phyloP scores from a whole-genome alignment of 2,329 filamentous ascomycete genomes.

The Aulographum hederae region DNA sequence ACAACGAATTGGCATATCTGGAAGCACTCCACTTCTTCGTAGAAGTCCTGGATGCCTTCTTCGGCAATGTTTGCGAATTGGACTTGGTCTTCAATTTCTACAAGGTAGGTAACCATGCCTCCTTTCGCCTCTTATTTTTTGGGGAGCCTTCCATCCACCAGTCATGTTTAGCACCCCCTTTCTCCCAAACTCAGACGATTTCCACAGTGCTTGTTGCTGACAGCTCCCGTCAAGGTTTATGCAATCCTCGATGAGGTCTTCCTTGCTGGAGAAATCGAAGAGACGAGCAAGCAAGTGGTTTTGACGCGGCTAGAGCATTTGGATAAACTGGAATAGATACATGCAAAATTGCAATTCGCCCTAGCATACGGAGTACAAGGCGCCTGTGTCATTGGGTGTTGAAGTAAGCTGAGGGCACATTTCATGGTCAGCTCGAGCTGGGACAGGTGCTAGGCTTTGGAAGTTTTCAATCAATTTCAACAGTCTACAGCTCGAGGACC shows the following conservation, averaged over 20 bases:
- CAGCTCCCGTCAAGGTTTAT: slow-evolving; percentile 74
- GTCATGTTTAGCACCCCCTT: not conserved
- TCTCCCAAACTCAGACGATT: not conserved
- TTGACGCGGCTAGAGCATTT: slow-evolving; percentile 84
- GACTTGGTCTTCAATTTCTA: slow-evolving; percentile 67
- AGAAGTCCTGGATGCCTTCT: slow-evolving; percentile 95
- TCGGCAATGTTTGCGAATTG: slow-evolving; percentile 96
- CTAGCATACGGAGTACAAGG: too few relatives aligned
- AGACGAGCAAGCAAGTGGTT: slow-evolving; percentile 97
- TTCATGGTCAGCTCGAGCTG: too few relatives aligned
- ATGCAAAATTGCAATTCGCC: too few relatives aligned
- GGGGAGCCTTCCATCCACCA: not conserved
- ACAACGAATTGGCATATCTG: slow-evolving; percentile 92
- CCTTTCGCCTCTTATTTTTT: too few relatives aligned
- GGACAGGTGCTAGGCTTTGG: too few relatives aligned
- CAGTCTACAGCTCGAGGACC: too few relatives aligned
- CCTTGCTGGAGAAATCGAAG: slow-evolving; percentile 91
- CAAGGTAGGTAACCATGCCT: slow-evolving; percentile 29
- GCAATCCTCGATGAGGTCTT: slow-evolving; percentile 98
- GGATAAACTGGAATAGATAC: slow-evolving; percentile 90
- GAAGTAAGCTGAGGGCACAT: too few relatives aligned
- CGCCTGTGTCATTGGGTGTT: too few relatives aligned
- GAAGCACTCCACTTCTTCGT: slow-evolving; percentile 99
- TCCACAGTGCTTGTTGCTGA: too few relatives aligned
- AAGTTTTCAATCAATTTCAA: too few relatives aligned